Evolutionary conservation across 2,329 filamentous ascomycete species (phyloP), one percentile per base, ranked within the genome.

Genomic region (Madurella mycetomatis): DNA sequence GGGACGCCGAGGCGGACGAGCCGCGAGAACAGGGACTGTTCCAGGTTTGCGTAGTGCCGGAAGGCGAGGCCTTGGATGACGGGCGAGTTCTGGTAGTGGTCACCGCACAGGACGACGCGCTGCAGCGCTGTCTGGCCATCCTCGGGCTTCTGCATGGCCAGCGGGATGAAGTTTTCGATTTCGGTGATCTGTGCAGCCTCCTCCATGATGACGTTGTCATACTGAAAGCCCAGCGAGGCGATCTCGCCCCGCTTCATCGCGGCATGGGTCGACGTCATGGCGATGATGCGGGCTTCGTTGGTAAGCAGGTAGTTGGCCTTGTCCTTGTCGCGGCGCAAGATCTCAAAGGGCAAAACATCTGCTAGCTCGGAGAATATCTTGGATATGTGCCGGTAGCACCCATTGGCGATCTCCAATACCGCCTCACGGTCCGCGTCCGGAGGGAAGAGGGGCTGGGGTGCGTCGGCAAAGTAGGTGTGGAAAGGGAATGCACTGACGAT

Each of bases 141-240:
- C 60, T 83, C 82, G 17, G 87, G 83, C 59, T 88, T 90, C 68
- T 99, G 95, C 71, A 99, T 80, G n/a, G 92, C 88, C 50, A 96
- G 78, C 0, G 94, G 94, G 60, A 99, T 90, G 72, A 99, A 97
- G 60, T 90, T 95, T 69, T 99, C 94, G 44, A 96, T 88, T 70
- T 99, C 94, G 0, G 92, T 99, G 66, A 99, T 92, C 67, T 99
- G 94, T 12, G 94, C 94, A 5, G 94, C 92, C 77, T 99, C 94
- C 74, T 99, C 94, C 88, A 99, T 96, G 50, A 99, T 81, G 12
- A 99, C 88, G 60, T 96, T 99, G 75, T 97, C 92, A 65, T 99
- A 99, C 63, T 90, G 90, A 72, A 99, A 99, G 15, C 92, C 92
- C n/a, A 97, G 80, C 15, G 83, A 80, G 1, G 90, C 87, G 64